phyloP scores from a whole-genome alignment of 257 asterid genomes.

The Ajuga chamaepitys region DNA sequence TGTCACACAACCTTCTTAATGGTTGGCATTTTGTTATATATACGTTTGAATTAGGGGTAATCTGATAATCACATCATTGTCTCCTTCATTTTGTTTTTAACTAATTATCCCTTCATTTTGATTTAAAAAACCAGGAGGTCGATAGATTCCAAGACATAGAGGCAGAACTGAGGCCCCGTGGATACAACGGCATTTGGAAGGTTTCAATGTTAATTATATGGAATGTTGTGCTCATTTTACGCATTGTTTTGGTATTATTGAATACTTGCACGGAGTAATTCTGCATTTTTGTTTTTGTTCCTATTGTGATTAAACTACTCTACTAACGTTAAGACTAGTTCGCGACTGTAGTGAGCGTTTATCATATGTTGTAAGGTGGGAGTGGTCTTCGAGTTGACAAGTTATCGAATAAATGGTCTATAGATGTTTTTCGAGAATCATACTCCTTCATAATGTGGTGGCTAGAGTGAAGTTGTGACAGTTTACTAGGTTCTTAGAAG shows the following conservation, averaged over 20 bases:
- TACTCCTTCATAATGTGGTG: too few relatives aligned
- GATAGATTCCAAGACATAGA: slow-evolving; percentile 83
- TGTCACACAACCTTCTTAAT: not conserved
- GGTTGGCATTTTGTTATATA: not conserved
- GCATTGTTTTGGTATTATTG: not conserved
- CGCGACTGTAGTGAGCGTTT: not conserved
- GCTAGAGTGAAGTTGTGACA: not conserved
- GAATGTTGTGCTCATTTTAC: slow-evolving; percentile 2
- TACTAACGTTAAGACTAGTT: not conserved
- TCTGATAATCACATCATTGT: slow-evolving; percentile 4
- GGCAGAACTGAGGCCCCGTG: slow-evolving; percentile 63
- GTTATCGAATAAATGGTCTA: not conserved
- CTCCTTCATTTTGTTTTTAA: not conserved
- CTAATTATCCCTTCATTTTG: slow-evolving; percentile 6
- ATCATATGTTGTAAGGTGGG: not conserved
- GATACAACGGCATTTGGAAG: slow-evolving; percentile 96
- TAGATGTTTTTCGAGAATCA: too few relatives aligned
- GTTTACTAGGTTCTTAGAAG: slow-evolving; percentile 1
- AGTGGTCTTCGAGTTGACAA: not conserved
- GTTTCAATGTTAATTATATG: too few relatives aligned
- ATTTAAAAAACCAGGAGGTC: slow-evolving; percentile 66
- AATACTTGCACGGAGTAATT: not conserved
- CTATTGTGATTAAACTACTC: not conserved
- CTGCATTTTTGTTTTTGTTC: not conserved
- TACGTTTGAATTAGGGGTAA: not conserved